A percentile compares a stretch with the other conserved stretches of the same genome.
Conservation (phyloP, 495 filamentous ascomycete species). For the Penicillium odoratum region DNA sequence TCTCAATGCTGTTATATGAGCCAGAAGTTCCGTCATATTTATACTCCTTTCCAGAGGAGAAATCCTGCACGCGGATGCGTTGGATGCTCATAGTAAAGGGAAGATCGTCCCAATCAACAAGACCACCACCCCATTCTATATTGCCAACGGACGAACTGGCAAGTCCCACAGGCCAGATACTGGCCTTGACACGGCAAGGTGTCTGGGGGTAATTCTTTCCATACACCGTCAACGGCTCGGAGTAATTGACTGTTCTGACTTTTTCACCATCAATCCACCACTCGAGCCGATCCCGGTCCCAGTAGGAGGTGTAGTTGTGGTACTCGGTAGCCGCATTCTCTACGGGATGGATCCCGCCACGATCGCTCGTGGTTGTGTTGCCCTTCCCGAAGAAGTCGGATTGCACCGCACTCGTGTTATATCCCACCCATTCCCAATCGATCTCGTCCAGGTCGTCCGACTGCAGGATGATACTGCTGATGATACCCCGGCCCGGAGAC, state of each 20-base stretch:
- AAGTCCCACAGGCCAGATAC: conserved; percentile 28
- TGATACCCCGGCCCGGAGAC: conserved; percentile 66
- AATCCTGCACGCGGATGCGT: conserved; percentile 37
- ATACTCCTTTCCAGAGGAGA: conserved; percentile 36
- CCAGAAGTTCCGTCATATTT: conserved; percentile 34
- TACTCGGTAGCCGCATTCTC: conserved; percentile 59
- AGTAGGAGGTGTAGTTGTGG: conserved; percentile 78
- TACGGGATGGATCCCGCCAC: conserved; percentile 43
- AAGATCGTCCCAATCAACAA: conserved; percentile 56
- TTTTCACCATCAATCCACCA: conserved; percentile 74
- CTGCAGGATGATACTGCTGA: conserved; percentile 76
- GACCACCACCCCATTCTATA: conserved; percentile 70
- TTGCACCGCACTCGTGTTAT: conserved; percentile 59
- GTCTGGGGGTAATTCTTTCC: conserved; percentile 77
- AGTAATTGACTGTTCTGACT: conserved; percentile 61
- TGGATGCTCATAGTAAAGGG: conserved; percentile 68
- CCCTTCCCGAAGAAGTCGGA: conserved; percentile 90
- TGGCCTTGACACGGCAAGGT: conserved; percentile 43
- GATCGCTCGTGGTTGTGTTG: conserved; percentile 69
- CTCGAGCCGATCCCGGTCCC: conserved; percentile 68
- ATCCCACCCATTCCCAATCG: conserved; percentile 65
- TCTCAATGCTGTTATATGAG: conserved; percentile 33
- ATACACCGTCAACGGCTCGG: conserved; percentile 23
- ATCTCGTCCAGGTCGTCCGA: conserved; percentile 87
- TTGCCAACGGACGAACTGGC: conserved; percentile 52